Evolutionary conservation across 2,329 filamentous ascomycete genomes (phyloP).

Genomic region (Sporothrix dimorphospora): DNA sequence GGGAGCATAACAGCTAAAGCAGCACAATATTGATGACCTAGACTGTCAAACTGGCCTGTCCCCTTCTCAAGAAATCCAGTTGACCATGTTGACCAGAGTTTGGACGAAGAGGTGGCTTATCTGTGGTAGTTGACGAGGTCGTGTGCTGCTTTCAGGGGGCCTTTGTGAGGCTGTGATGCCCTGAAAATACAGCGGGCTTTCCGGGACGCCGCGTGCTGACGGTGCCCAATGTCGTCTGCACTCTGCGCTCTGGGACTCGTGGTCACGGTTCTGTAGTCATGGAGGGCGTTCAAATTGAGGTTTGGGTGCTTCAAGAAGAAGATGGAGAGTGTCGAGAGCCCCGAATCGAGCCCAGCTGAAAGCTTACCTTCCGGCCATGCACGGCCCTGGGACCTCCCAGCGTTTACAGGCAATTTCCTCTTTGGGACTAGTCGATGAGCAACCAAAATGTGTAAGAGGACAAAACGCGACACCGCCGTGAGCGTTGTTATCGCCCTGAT

Average conservation of each 20-base stretch:
- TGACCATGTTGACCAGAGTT: background rate
- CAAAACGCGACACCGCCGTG: background rate
- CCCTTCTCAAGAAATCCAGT: background rate
- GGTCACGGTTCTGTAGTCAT: background rate
- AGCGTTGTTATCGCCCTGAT: background rate
- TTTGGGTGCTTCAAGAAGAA: background rate
- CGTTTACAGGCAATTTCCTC: slow-evolving; percentile 13
- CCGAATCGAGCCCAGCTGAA: background rate
- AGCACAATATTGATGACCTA: too few species aligned
- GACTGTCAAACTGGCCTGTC: background rate
- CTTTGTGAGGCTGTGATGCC: background rate
- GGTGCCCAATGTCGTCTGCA: background rate
- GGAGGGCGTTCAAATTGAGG: background rate
- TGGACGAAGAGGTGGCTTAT: background rate
- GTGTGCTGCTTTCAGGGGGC: too few species aligned
- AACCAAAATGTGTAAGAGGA: background rate
- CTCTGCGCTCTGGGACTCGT: background rate
- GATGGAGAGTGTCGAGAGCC: background rate
- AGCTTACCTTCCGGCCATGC: background rate
- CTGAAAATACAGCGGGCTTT: background rate
- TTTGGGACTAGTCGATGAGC: background rate
- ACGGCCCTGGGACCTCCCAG: background rate
- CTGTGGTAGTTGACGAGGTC: background rate
- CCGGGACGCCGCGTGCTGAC: background rate
- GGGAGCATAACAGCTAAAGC: too few species aligned